Evolutionary conservation across 768 basidiomycete species (phyloP).

Genomic region (Russula emetica): DNA sequence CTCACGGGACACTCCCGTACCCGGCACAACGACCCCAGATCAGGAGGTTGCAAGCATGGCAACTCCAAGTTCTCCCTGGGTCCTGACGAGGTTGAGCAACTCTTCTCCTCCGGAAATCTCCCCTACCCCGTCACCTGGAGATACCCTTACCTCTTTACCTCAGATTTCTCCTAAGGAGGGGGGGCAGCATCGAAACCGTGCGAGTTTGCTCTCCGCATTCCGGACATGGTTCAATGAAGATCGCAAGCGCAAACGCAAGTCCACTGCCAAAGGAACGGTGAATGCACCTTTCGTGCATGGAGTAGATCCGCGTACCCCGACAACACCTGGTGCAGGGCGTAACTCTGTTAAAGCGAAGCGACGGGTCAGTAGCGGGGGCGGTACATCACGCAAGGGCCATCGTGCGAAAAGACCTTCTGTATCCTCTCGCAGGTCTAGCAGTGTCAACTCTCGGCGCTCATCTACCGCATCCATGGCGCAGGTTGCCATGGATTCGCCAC

Average conservation of each 20-base stretch:
- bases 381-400: conserved; percentile 39
- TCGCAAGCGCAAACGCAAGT: conserved; percentile 79
- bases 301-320: conserved; percentile 18
- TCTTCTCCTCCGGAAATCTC: conserved; percentile 38
- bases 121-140: conserved; percentile 51
- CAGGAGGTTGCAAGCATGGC: conserved; percentile 34
- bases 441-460: conserved; percentile 80
- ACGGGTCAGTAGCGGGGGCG: conserved; percentile 43
- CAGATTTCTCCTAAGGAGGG: conserved; percentile 36
- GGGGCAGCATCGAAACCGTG: conserved; percentile 55
- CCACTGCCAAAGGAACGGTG: conserved; percentile 24
- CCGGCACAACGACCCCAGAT: conserved; percentile 50
- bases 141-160: conserved; percentile 48
- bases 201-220: conserved; percentile 80
- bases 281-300: conserved; percentile 12
- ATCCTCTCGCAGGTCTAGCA: conserved; percentile 85
- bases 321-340: conserved; percentile 24
- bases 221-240: conserved; percentile 93
- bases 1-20: conserved; percentile 41
- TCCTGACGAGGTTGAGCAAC: conserved; percentile 39
- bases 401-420: conserved; percentile 64
- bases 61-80: conserved; percentile 59
- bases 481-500: conserved; percentile 53
- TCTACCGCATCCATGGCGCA: conserved; percentile 49
- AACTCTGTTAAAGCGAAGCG: conserved; percentile 44